Percentiles rank a stretch among this genome's conserved stretches.
These are phyloP conservation scores for Colletotrichum magnum DNA, from an alignment of 2,329 filamentous ascomycete genomes.

Conservation along the genomic window DNA sequence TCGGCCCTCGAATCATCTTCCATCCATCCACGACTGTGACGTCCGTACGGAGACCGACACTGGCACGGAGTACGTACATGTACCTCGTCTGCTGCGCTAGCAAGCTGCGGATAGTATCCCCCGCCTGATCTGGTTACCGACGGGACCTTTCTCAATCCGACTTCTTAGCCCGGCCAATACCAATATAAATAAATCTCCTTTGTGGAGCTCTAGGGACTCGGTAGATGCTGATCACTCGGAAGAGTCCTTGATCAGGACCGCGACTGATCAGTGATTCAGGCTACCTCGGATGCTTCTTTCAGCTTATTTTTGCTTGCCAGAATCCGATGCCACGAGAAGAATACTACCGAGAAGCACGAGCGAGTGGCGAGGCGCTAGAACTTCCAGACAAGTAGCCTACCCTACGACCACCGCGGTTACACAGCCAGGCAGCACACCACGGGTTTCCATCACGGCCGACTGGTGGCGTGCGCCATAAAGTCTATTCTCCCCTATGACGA, in stretches of 20 bases:
- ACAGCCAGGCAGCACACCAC: neutral
- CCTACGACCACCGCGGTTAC: too few species aligned
- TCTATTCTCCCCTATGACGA: conserved; percentile 13
- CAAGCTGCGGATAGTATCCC: neutral
- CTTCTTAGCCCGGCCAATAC: conserved; percentile 28
- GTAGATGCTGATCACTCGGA: conserved; percentile 37
- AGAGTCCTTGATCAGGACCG: conserved; percentile 21
- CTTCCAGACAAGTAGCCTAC: too few species aligned
- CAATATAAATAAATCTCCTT: conserved; percentile 37
- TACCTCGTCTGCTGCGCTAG: conserved; percentile 1
- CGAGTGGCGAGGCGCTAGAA: conserved; percentile 6
- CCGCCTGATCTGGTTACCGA: conserved; percentile 29
- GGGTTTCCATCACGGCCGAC: conserved; percentile 2
- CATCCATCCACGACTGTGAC: neutral
- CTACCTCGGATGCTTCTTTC: conserved; percentile 18
- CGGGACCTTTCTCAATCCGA: conserved; percentile 12
- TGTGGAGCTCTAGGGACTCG: conserved; percentile 30
- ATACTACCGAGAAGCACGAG: conserved; percentile 1
- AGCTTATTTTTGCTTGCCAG: conserved; percentile 19
- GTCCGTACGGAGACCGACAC: neutral
- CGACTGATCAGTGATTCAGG: conserved; percentile 37
- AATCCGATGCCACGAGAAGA: neutral
- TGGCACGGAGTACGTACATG: conserved; percentile 11
- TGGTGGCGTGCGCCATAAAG: conserved; percentile 2
- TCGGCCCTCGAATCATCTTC: neutral